Percentiles rank a stretch among this genome's conserved stretches.
phyloP scores from a whole-genome alignment of 2,329 filamentous ascomycete species.

The Chalaropsis thielavioides region DNA sequence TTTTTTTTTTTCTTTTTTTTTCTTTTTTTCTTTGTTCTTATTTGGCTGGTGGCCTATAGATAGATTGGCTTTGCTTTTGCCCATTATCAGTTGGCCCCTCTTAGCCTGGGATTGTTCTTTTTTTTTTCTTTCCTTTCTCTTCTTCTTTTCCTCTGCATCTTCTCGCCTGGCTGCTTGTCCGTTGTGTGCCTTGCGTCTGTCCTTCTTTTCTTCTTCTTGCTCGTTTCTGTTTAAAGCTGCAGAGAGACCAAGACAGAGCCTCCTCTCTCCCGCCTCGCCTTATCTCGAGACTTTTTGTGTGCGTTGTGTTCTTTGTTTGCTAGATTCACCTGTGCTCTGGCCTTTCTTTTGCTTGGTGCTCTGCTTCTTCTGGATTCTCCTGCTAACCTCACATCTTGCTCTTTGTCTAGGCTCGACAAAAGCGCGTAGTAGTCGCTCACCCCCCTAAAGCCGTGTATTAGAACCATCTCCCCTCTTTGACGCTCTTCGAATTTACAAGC shows the following conservation, averaged over 20 bases:
- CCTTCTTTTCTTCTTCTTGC: background rate
- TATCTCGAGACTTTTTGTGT: background rate
- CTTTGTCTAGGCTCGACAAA: background rate
- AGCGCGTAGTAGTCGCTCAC: background rate
- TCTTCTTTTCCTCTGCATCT: background rate
- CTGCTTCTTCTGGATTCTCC: background rate
- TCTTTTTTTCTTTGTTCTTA: too few relatives aligned
- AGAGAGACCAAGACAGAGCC: conserved; percentile 4
- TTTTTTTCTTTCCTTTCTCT: background rate
- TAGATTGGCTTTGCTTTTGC: too few relatives aligned
- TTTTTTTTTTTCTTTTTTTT: background rate
- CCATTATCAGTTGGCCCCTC: background rate
- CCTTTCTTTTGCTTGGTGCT: too few relatives aligned
- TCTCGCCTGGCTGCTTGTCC: background rate
- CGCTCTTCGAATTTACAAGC: background rate
- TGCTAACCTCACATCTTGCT: background rate
- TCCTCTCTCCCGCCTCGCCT: background rate
- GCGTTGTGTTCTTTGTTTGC: background rate
- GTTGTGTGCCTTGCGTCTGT: background rate
- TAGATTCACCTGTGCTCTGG: background rate
- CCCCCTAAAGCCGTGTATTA: background rate
- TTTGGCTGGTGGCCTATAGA: too few relatives aligned
- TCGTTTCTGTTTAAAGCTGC: background rate
- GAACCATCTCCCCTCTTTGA: background rate
- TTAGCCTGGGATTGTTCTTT: background rate